These are phyloP conservation scores for Saitozyma podzolica DNA, from an alignment of 768 basidiomycete genomes.

Conservation along the genomic window DNA sequence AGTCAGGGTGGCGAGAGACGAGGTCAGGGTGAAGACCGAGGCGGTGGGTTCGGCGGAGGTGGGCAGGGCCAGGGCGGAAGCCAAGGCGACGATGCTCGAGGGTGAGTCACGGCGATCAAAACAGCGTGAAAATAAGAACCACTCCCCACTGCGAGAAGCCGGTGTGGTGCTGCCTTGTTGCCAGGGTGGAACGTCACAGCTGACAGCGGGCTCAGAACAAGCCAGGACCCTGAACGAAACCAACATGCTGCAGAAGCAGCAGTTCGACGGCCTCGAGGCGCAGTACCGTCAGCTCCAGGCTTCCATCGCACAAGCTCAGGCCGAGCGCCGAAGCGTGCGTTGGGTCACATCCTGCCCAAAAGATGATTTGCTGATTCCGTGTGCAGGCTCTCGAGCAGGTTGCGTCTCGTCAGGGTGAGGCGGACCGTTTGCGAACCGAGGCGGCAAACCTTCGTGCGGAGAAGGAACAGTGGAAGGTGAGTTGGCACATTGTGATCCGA, in stretches of 20 bases:
- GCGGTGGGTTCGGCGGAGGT: slow-evolving; percentile 68
- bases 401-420: slow-evolving; percentile 60
- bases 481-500: background rate
- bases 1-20: slow-evolving; percentile 68
- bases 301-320: slow-evolving; percentile 29
- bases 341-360: too few species aligned
- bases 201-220: slow-evolving; percentile 33
- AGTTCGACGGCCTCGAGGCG: slow-evolving; percentile 30
- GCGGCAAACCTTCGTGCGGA: slow-evolving; percentile 85
- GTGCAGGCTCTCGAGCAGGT: slow-evolving; percentile 67
- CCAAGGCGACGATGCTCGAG: slow-evolving; percentile 72
- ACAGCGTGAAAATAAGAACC: background rate
- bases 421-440: slow-evolving; percentile 81
- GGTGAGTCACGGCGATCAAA: slow-evolving; percentile 57
- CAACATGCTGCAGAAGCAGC: slow-evolving; percentile 38
- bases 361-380: slow-evolving; percentile 17
- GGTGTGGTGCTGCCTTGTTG: background rate
- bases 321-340: slow-evolving; percentile 34
- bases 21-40: slow-evolving; percentile 64
- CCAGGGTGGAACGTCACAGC: background rate
- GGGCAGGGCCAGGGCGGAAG: slow-evolving; percentile 76
- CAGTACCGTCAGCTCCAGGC: slow-evolving; percentile 33
- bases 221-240: slow-evolving; percentile 33
- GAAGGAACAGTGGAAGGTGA: slow-evolving; percentile 88
- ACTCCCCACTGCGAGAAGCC: too few species aligned